Evolutionary conservation across 495 filamentous ascomycete species (phyloP), one percentile per base, ranked within the genome.

Genomic region (Xylaria nigripes): DNA sequence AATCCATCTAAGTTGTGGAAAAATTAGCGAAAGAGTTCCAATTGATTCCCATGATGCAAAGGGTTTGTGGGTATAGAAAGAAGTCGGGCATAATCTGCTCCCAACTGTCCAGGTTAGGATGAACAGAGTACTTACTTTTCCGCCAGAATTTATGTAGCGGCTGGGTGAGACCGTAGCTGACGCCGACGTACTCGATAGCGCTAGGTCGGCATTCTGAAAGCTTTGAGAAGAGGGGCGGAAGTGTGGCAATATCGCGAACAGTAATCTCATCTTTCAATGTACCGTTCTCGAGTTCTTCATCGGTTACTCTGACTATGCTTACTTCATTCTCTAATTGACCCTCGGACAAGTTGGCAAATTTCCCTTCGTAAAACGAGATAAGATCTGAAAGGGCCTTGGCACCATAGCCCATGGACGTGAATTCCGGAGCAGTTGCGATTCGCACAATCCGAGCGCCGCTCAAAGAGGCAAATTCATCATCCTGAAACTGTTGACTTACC

Each of bases 131-230:
- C 53, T 55, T 55, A 55, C 53, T 55, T 43, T 56, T 58, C 67
- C 95, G 95, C 94, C 94, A 99, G 77, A 99, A 97, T 62, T 88
- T 95, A 72, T 96, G 94, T 10, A 99, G 81, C 3, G 80, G 75
- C 23, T 86, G 77, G 2, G 94, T 99, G 32, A 99, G 78, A 27
- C 94, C 94, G 60, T 92, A 99, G 68, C 86, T 92, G 57, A 97
- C 93, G 67, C 94, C 94, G 16, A 97, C 63, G 61, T 97, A 99
- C 67, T 97, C 94, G 0, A 97, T 82, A 7, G 68, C 65, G 56
- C 90, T 83, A 1, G 94, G 87, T 24, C 82, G 83, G 40, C 87
- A 81, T 68, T 99, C 91, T 0, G 85, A 81, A 27, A 99, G 74
- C 64, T 90, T 90, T 12, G 92, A 82, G 63, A 99, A 95, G 2